Percentiles rank a stretch among this genome's conserved stretches.
Evolutionary conservation across 371 early-diverging fungal species (phyloP).

Genomic region (Umbelopsis sp.): DNA sequence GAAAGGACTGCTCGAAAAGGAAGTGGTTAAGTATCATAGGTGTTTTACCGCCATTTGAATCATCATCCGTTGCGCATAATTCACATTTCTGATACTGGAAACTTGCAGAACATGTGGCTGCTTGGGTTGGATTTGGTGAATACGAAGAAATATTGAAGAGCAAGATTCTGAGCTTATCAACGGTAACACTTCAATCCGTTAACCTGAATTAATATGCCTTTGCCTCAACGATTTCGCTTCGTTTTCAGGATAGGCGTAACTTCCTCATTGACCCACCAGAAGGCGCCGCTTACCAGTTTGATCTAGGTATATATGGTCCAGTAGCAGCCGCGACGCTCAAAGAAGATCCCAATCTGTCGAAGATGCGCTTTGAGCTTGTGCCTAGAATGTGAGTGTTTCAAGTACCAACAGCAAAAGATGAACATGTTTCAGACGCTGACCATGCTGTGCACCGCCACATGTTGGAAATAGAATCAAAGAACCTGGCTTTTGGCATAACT

Average conservation of each 20-base stretch:
- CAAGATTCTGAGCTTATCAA: conserved; percentile 60
- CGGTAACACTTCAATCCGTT: conserved; percentile 32
- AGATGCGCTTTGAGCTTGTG: conserved; percentile 68
- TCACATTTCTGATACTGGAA: background rate
- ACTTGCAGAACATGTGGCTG: conserved; percentile 52
- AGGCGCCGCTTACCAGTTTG: conserved; percentile 67
- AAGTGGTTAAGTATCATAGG: conserved; percentile 6
- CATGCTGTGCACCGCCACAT: background rate
- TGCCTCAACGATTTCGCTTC: background rate
- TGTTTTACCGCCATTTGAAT: background rate
- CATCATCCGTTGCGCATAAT: background rate
- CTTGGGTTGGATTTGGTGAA: conserved; percentile 61
- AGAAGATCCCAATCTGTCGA: conserved; percentile 58
- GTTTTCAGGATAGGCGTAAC: conserved; percentile 65
- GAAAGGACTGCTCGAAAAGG: conserved; percentile 18
- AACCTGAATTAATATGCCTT: background rate
- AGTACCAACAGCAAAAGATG: background rate
- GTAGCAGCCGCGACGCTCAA: conserved; percentile 66
- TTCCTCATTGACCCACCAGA: conserved; percentile 68
- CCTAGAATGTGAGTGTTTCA: conserved; percentile 59
- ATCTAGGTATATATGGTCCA: conserved; percentile 59
- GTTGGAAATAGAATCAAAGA: conserved; percentile 56
- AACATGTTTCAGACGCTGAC: too few species aligned
- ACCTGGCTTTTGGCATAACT: conserved; percentile 71
- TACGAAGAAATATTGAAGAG: conserved; percentile 60